phyloP scores from a whole-genome alignment of 345 rosid genomes.

The Reutealis trisperma region DNA sequence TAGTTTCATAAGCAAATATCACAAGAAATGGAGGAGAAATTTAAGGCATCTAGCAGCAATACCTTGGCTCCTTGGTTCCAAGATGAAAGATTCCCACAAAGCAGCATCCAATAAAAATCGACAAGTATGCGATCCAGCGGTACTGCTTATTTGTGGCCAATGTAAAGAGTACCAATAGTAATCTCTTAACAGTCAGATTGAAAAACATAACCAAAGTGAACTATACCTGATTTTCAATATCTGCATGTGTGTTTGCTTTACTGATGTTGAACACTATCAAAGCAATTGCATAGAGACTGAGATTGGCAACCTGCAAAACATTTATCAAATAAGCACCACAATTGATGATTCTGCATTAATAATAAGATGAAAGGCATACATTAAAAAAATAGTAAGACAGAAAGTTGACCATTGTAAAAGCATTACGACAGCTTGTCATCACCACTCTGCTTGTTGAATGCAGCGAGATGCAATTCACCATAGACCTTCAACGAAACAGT shows the following conservation, averaged over 20 bases:
- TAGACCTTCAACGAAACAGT: slow-evolving; percentile 59
- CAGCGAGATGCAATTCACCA: slow-evolving; percentile 87
- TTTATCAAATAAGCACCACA: slow-evolving; percentile 13
- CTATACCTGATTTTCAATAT: slow-evolving; percentile 75
- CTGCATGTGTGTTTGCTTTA: slow-evolving; percentile 50
- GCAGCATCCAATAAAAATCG: slow-evolving; percentile 74
- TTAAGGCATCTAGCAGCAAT: slow-evolving; percentile 23
- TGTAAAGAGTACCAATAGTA: slow-evolving; percentile 15
- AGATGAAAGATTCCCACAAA: slow-evolving; percentile 75
- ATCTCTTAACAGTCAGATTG: slow-evolving; percentile 6
- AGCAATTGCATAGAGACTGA: slow-evolving; percentile 82
- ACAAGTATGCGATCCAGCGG: slow-evolving; percentile 89
- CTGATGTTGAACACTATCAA: slow-evolving; percentile 58
- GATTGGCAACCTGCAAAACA: slow-evolving; percentile 75
- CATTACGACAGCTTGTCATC: slow-evolving; percentile 89
- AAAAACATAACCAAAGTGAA: not conserved
- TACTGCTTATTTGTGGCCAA: slow-evolving; percentile 51
- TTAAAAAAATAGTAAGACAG: slow-evolving; percentile 12
- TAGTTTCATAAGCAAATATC: not conserved
- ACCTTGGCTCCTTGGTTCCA: slow-evolving; percentile 93
- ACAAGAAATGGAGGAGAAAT: slow-evolving; percentile 5
- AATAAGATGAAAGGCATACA: not conserved
- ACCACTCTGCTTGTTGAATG: slow-evolving; percentile 88
- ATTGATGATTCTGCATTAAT: not conserved
- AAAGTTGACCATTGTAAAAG: slow-evolving; percentile 80